Conservation (phyloP, 345 rosid genomes). For the Populus euphratica region DNA sequence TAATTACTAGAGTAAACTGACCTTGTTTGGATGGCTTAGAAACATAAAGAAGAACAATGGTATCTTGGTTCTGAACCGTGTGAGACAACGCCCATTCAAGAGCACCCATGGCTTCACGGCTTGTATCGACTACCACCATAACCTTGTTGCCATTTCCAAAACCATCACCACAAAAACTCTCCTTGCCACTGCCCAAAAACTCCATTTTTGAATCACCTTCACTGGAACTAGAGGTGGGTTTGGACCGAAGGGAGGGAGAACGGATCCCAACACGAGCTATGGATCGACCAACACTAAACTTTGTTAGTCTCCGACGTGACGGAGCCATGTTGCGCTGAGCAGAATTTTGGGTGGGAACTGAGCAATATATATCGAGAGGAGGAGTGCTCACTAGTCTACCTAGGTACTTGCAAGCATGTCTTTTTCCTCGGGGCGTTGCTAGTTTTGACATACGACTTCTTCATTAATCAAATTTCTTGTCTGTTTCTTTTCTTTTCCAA, state of each 20-base stretch:
- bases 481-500: conserved; percentile 15
- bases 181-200: conserved; percentile 32
- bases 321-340: conserved; percentile 20
- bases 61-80: conserved; percentile 53
- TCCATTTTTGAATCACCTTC: conserved; percentile 49
- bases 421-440: not conserved
- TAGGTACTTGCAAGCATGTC: not conserved
- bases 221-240: conserved; percentile 26
- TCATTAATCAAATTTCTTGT: conserved; percentile 11
- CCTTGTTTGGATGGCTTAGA: conserved; percentile 45
- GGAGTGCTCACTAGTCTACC: too few species aligned
- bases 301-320: conserved; percentile 35
- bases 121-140: conserved; percentile 82
- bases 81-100: conserved; percentile 90
- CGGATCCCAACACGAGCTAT: conserved; percentile 33
- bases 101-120: conserved; percentile 63
- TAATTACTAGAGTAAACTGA: not conserved
- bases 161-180: conserved; percentile 13
- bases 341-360: too few species aligned
- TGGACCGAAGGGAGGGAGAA: conserved; percentile 43
- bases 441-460: not conserved
- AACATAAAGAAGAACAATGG: conserved; percentile 57
- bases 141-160: conserved; percentile 51
- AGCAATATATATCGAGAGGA: too few species aligned
- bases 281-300: conserved; percentile 38